Percentiles rank a stretch among this genome's conserved stretches.
Conservation (phyloP, 169 alveolate genomes). For the Condylostoma magnum region DNA sequence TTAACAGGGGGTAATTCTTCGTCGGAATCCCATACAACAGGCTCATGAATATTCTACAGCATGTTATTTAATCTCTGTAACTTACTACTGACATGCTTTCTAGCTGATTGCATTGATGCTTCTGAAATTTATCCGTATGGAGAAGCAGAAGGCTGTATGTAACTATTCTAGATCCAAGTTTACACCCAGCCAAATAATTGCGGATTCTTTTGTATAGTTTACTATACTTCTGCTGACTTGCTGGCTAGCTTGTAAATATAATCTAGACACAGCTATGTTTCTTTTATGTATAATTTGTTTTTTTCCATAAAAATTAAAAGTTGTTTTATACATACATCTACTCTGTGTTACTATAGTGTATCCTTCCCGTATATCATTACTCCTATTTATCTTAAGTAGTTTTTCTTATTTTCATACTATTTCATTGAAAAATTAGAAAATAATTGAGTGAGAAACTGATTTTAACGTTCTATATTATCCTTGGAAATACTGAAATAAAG, state of each 20-base stretch:
- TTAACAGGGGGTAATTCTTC: background rate
- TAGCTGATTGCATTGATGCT: no score
- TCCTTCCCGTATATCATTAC: background rate
- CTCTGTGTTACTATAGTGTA: background rate
- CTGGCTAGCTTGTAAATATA: conserved; percentile 3
- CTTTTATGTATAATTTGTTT: conserved; percentile 9
- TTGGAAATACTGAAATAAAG: no score
- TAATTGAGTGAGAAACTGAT: background rate
- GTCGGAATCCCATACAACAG: conserved; percentile 18
- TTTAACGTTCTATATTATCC: background rate
- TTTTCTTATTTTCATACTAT: background rate
- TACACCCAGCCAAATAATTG: no score
- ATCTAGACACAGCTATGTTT: conserved; percentile 22
- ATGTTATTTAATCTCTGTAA: no score
- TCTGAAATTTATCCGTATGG: no score
- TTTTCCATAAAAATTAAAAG: background rate
- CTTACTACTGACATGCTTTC: no score
- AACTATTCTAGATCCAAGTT: no score
- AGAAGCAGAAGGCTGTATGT: no score
- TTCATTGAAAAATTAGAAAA: background rate
- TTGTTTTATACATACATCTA: background rate
- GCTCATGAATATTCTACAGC: no score
- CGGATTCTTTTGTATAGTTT: no score
- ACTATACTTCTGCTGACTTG: no score
- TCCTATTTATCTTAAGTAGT: conserved; percentile 2